phyloP scores from a whole-genome alignment of 2,329 filamentous ascomycete species.

The Plenodomus lindquistii region DNA sequence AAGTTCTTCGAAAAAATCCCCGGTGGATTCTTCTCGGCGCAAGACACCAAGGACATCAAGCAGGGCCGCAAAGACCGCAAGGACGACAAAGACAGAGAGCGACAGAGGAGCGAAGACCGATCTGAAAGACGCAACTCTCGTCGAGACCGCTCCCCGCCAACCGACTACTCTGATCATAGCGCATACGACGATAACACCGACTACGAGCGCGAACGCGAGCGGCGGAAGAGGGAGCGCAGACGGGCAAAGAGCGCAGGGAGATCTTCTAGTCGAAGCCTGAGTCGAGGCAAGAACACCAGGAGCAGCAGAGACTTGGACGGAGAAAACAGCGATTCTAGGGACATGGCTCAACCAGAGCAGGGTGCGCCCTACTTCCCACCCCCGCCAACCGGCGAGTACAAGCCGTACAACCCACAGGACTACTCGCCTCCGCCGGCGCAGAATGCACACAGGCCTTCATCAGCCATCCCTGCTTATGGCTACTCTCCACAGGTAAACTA shows the following conservation, averaged over 20 bases:
- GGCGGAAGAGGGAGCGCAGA: slow-evolving; percentile 24
- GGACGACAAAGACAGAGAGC: slow-evolving; percentile 19
- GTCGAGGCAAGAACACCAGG: slow-evolving; percentile 32
- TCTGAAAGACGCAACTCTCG: slow-evolving; percentile 22
- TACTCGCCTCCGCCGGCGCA: slow-evolving; percentile 28
- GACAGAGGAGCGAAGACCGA: slow-evolving; percentile 19
- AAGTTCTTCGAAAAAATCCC: slow-evolving; percentile 44
- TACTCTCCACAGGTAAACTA: slow-evolving; percentile 45
- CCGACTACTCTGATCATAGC: slow-evolving; percentile 35
- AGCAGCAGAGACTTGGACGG: slow-evolving; percentile 31
- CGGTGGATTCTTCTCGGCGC: slow-evolving; percentile 42
- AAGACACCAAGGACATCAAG: slow-evolving; percentile 33
- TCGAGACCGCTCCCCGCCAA: slow-evolving; percentile 30
- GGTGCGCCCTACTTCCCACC: slow-evolving; percentile 38
- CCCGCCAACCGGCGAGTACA: slow-evolving; percentile 38
- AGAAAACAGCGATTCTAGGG: slow-evolving; percentile 21
- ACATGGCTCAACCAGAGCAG: slow-evolving; percentile 35
- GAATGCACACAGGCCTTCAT: slow-evolving; percentile 26
- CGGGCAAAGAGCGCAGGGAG: slow-evolving; percentile 34
- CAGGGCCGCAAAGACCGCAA: slow-evolving; percentile 21
- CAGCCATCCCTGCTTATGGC: slow-evolving; percentile 30
- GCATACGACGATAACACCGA: slow-evolving; percentile 33
- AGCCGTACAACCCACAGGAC: slow-evolving; percentile 43
- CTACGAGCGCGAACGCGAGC: slow-evolving; percentile 30
- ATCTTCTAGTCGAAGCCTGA: slow-evolving; percentile 27